phyloP scores from a whole-genome alignment of 2,329 filamentous ascomycete species.

The Cladosporium austrohemisphaericum region DNA sequence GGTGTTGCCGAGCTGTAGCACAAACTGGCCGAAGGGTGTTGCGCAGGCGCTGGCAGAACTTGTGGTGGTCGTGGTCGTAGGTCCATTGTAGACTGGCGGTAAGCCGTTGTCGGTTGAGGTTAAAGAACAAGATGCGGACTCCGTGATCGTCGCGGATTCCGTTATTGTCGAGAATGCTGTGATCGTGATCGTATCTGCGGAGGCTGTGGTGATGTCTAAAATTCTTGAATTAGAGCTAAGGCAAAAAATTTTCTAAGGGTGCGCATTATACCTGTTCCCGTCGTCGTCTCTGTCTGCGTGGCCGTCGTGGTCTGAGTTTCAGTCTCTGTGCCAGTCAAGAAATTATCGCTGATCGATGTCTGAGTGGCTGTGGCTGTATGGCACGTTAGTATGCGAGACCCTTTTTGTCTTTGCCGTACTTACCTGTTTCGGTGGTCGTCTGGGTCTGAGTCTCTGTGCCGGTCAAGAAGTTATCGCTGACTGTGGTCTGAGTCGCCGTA shows the following conservation, averaged over 20 bases:
- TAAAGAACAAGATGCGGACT: not conserved
- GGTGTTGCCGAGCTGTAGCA: not conserved
- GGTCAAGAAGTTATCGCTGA: not conserved
- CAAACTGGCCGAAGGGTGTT: not conserved
- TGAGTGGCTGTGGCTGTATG: no score
- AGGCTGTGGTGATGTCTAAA: no score
- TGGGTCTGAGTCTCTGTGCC: not conserved
- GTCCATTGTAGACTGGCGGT: not conserved
- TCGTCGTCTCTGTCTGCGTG: no score
- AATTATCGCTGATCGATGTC: not conserved
- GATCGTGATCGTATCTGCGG: not conserved
- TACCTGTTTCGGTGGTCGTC: no score
- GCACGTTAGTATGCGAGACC: no score
- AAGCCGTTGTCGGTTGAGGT: not conserved
- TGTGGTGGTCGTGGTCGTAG: not conserved
- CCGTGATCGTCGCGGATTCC: no score
- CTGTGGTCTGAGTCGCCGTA: not conserved
- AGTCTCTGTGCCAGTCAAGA: not conserved
- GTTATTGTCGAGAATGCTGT: not conserved
- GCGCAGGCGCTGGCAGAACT: not conserved
- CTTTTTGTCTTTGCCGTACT: no score
- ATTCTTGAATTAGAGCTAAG: no score
- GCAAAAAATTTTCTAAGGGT: no score
- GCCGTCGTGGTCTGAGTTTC: not conserved
- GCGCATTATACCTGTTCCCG: no score